Evolutionary conservation across 192 early-diverging fungal species (phyloP), one percentile per base, ranked within the genome.

Genomic region (Globomyces pollinis-pini): DNA sequence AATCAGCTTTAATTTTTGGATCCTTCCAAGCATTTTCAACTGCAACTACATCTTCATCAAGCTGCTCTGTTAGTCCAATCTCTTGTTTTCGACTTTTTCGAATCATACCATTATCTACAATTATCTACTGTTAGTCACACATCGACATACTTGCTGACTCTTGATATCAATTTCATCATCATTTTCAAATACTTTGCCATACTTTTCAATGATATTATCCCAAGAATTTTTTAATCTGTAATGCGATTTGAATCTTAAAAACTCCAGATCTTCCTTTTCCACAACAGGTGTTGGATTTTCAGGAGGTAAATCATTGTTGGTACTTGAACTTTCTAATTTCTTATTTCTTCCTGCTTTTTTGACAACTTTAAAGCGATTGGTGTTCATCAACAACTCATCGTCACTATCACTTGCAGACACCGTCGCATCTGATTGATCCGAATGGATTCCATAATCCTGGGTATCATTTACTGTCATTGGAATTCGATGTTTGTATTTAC

Each of bases 201-300:
- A 57, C 38, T 57, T 57, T 57, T 57, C 55, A 44, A 39, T 39
- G 38, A 57, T 57, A 39, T 44, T 36, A 31, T 57, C 55, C 24
- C 24, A 57, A 8, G 55, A 34, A 1, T 20, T 23, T 23, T 57
- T 57, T 6, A 57, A 23, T 44, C 55, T 23, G 21, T 23, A 57
- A 34, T 57, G 55, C 15, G 55, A 57, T 15, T 33, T 33, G 31
- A 57, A 57, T 29, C 55, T 15, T 7, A 31, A 38, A 30, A 31
- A 57, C n/a, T 57, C 41, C 26, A 57, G 15, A 21, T 49, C 45
- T 33, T 28, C 28, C 38, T 57, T 34, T 51, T 51, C 44, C 24
- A n/a, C n/a, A n/a, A n/a, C n/a, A n/a, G n/a, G n/a, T n/a, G n/a
- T n/a, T n/a, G n/a, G n/a, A n/a, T n/a, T n/a, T n/a, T n/a, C n/a